Conservation (phyloP, 345 rosid species). For the Lagerstroemia speciosa region DNA sequence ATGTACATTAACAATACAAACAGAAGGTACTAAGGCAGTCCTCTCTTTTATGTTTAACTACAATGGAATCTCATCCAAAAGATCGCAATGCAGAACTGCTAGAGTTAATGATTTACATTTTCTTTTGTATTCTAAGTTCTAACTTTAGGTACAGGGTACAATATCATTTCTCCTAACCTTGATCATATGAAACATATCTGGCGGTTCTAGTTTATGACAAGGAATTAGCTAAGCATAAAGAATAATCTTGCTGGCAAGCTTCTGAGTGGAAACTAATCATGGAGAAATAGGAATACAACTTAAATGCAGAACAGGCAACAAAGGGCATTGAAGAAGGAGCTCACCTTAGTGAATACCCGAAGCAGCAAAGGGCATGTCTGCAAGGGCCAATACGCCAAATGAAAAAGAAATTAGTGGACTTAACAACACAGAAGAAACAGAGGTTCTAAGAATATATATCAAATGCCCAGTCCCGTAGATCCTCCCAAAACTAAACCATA, state of each 20-base stretch:
- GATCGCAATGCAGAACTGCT: background rate
- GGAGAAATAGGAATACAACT: background rate
- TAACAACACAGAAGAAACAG: background rate
- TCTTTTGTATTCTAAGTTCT: no score
- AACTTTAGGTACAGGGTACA: no score
- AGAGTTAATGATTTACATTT: no score
- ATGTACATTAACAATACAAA: no score
- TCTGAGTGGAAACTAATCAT: background rate
- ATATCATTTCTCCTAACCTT: no score
- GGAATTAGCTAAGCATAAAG: no score
- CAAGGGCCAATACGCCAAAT: conserved; percentile 8
- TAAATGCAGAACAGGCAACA: background rate
- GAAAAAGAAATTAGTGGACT: background rate
- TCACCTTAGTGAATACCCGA: conserved; percentile 93
- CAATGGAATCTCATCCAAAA: background rate
- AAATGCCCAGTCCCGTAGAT: background rate
- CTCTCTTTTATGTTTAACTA: no score
- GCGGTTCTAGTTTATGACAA: no score
- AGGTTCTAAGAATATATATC: background rate
- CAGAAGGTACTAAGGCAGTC: no score
- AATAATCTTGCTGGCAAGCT: no score
- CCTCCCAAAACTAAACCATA: background rate
- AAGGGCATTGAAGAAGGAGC: background rate
- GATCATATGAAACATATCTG: background rate
- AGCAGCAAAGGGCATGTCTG: conserved; percentile 95